A percentile compares a stretch with the other conserved stretches of the same genome.
phyloP scores from a whole-genome alignment of 2,329 filamentous ascomycete species.

The Calycina herbarum region DNA sequence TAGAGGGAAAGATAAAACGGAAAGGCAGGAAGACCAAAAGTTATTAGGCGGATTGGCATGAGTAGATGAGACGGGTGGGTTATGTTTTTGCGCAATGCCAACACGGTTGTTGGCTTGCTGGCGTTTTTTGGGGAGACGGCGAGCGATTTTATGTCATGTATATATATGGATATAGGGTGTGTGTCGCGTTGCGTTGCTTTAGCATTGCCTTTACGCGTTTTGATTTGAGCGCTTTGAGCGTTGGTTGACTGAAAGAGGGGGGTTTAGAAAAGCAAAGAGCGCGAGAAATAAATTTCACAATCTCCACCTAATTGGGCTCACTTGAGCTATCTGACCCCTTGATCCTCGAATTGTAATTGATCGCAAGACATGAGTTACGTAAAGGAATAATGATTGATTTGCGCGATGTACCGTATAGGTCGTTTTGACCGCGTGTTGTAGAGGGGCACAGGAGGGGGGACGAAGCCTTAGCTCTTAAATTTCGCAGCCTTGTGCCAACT shows the following conservation, averaged over 20 bases:
- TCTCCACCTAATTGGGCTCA: conserved; percentile 11
- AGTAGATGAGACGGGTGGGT: conserved; percentile 10
- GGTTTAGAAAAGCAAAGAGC: neutral
- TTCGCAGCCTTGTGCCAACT: neutral
- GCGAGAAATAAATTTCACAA: conserved; percentile 8
- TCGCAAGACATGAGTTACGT: too few species aligned
- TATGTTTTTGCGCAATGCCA: conserved; percentile 7
- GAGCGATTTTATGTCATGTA: conserved; percentile 11
- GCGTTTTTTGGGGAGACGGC: conserved; percentile 6
- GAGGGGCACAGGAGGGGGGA: too few species aligned
- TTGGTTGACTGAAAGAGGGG: neutral
- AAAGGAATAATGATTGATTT: neutral
- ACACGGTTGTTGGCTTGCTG: conserved; percentile 9
- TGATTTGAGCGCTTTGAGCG: conserved; percentile 4
- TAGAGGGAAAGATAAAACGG: conserved; percentile 11
- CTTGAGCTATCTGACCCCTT: neutral
- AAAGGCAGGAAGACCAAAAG: conserved; percentile 8
- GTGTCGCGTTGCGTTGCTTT: neutral
- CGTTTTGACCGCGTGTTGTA: too few species aligned
- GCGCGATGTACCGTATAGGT: neutral
- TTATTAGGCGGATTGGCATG: conserved; percentile 1
- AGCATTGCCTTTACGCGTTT: conserved; percentile 5
- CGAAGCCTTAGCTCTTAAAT: too few species aligned
- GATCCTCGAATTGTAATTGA: too few species aligned
- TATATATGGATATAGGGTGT: conserved; percentile 1